Evolutionary conservation across 2,329 filamentous ascomycete genomes (phyloP), one percentile per base, ranked within the genome.

Genomic region (Aspergillus puulaauensis): DNA sequence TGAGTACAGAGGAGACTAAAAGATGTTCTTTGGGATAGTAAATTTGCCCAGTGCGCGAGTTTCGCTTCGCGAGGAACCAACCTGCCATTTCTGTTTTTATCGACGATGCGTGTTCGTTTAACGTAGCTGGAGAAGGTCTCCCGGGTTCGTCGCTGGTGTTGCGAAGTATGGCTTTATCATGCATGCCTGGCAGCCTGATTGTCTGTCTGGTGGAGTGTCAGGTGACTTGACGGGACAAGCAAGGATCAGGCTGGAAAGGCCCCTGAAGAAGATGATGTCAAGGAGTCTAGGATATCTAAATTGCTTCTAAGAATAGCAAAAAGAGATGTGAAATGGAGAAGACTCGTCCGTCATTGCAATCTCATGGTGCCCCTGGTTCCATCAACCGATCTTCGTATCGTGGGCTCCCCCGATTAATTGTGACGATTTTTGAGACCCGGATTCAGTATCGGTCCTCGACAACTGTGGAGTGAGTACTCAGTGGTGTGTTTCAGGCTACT

Each of bases 401-500:
- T 37, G 35, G 35, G 12, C 35, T 37, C 35, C 35, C 35, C 35
- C 35, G 15, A 37, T 37, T 37, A 9, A 31, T 11, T 9, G 27
- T n/a, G 17, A 35, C 9, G 27, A 48, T 48, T n/a, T 48, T 37
- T 48, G 45, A 48, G 37, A 48, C 21, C 39, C 46, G 48, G 45
- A 44, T 43, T 23, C 27, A 39, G 39, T 15, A 49, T 49, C n/a
- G 19, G 24, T 6, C 45, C 44, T 41, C 24, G 43, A 37, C 5
- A 54, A 51, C 5, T 40, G 31, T 40, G 56, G 46, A 35, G 56
- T n/a, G 17, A 14, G 33, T 44, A 45, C 21, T 27, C 27, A 24
- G 39, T 63, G 58, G 63, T 60, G 60, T 64, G 70, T 72, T 72
- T 72, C 70, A 72, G 59, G 60, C 64, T 50, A 43, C 52, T 53